Evolutionary conservation across 495 filamentous ascomycete species (phyloP).

Genomic region (Hyaloscypha finlandica): DNA sequence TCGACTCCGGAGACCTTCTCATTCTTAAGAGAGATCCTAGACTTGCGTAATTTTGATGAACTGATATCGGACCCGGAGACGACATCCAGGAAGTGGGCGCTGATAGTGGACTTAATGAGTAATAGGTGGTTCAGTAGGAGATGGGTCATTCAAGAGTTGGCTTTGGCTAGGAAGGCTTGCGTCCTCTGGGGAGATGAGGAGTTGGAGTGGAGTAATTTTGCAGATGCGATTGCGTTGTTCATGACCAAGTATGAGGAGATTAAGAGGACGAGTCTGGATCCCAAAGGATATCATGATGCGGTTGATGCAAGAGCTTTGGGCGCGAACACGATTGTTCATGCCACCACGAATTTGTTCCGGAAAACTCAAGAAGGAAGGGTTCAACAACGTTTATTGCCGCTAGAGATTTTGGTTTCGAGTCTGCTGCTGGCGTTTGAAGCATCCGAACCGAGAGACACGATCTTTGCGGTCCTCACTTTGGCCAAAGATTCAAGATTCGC

Average conservation of each 20-base stretch:
- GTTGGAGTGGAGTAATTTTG: constrained; percentile 37
- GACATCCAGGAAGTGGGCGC: constrained; percentile 31
- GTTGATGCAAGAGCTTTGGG: constrained; percentile 36
- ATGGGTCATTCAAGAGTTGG: constrained; percentile 44
- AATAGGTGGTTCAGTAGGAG: constrained; percentile 39
- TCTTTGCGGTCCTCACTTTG: constrained; percentile 20
- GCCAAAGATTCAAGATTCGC: constrained; percentile 13
- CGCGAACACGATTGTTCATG: constrained; percentile 40
- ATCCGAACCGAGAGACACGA: constrained; percentile 18
- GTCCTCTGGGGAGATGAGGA: constrained; percentile 34
- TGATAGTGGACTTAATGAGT: constrained; percentile 37
- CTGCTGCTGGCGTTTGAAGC: constrained; percentile 21
- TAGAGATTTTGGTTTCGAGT: constrained; percentile 17
- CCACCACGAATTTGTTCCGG: constrained; percentile 40
- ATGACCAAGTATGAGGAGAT: constrained; percentile 20
- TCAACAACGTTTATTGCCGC: constrained; percentile 2
- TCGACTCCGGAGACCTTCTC: constrained; percentile 1
- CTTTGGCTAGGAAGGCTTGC: constrained; percentile 34
- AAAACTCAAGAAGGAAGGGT: constrained; percentile 14
- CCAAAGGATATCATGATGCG: background rate
- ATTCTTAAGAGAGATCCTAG: constrained; percentile 12
- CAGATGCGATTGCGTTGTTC: constrained; percentile 30
- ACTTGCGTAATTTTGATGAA: constrained; percentile 1
- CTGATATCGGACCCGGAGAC: background rate
- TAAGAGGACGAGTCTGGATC: constrained; percentile 6